Percentiles rank a stretch among this genome's conserved stretches.
Evolutionary conservation across 805 yeast species (phyloP).

Genomic region (Cyberlindnera subsufficiens): DNA sequence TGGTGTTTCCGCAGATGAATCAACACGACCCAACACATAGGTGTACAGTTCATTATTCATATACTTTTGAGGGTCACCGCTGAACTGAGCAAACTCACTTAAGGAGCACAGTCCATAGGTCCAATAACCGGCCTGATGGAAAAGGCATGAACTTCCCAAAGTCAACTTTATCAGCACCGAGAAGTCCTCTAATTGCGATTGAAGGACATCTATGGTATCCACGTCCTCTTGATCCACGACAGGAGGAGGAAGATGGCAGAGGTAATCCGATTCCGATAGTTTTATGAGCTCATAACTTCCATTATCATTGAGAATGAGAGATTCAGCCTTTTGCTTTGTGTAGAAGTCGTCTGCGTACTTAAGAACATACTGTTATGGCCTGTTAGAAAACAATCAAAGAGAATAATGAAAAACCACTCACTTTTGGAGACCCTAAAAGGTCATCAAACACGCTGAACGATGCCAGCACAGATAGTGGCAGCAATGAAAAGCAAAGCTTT

Average conservation of each 20-base stretch:
- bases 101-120: conserved; percentile 8
- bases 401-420: conserved; percentile 2
- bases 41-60: neutral
- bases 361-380: conserved; percentile 8
- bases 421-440: conserved; percentile 17
- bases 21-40: neutral
- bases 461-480: conserved; percentile 2
- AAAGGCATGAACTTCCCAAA: neutral
- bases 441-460: conserved; percentile 18
- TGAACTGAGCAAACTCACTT: conserved; percentile 13
- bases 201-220: neutral
- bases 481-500: neutral
- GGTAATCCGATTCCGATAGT: conserved; percentile 1
- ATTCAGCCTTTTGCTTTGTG: conserved; percentile 3
- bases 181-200: neutral
- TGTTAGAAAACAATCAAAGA: too few relatives aligned
- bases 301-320: neutral
- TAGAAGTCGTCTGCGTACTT: conserved; percentile 4
- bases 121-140: conserved; percentile 10
- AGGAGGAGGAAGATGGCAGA: conserved; percentile 12
- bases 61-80: conserved; percentile 6
- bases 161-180: neutral
- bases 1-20: neutral
- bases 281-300: too few relatives aligned
- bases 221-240: neutral